phyloP scores from a whole-genome alignment of 192 early-diverging fungal genomes.

The Coemansia sp. region DNA sequence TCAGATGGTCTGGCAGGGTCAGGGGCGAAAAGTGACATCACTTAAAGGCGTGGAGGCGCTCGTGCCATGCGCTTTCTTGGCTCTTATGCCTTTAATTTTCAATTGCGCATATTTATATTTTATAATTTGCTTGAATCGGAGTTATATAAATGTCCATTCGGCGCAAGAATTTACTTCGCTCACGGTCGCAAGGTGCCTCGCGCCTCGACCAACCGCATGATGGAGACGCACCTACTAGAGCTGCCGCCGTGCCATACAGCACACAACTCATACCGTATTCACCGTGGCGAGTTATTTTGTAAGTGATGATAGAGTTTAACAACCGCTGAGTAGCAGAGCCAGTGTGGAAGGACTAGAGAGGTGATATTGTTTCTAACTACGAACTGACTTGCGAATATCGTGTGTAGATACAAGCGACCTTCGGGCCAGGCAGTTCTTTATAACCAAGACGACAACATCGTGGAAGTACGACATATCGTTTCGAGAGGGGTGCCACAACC shows the following conservation, averaged over 20 bases:
- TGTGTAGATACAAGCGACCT: constrained; percentile 31
- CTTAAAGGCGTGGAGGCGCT: neutral
- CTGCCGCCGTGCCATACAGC: constrained; percentile 1
- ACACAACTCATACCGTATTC: constrained; percentile 50
- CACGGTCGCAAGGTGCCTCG: constrained; percentile 24
- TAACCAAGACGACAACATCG: constrained; percentile 58
- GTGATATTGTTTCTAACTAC: neutral
- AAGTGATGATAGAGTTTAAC: constrained; percentile 7
- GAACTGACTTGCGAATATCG: neutral
- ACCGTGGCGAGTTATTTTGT: constrained; percentile 51
- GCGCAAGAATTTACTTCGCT: constrained; percentile 20
- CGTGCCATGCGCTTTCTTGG: neutral
- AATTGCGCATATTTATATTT: neutral
- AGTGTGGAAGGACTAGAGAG: neutral
- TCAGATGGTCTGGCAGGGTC: neutral
- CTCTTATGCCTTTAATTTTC: neutral
- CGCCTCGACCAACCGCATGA: neutral
- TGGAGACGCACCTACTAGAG: neutral
- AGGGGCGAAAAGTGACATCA: neutral
- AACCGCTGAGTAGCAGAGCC: neutral
- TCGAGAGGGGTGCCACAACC: constrained; percentile 11
- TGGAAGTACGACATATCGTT: constrained; percentile 49
- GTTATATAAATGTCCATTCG: constrained; percentile 8
- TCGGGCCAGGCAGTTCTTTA: constrained; percentile 64
- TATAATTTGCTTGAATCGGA: neutral